A percentile compares a stretch with the other conserved stretches of the same genome.
Conservation (phyloP, 306 rosid species). For the Biancaea sappan region DNA sequence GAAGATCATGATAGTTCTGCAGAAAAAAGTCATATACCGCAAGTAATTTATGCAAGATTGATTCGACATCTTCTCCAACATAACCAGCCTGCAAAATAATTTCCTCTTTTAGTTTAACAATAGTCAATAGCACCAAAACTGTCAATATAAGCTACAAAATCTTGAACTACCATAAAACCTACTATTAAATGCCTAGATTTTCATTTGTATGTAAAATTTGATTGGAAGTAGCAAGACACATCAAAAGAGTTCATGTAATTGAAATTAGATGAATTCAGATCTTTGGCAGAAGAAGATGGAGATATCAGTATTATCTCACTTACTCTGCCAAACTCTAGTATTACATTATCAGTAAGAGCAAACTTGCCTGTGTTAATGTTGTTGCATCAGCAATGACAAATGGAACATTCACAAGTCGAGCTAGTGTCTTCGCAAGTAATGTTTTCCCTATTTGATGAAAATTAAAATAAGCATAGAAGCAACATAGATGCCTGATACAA, state of each 20-base stretch:
- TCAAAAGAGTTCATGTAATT: background rate
- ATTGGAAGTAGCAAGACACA: conserved; percentile 11
- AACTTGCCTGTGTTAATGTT: conserved; percentile 81
- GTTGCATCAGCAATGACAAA: conserved; percentile 93
- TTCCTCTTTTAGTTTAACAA: conserved; percentile 37
- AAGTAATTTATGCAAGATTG: conserved; percentile 79
- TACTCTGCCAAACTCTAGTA: conserved; percentile 7
- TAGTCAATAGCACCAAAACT: conserved; percentile 7
- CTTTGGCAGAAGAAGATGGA: conserved; percentile 6
- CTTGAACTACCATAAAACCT: conserved; percentile 6
- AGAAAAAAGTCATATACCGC: conserved; percentile 55
- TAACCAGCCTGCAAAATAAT: conserved; percentile 80
- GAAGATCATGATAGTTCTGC: conserved; percentile 11
- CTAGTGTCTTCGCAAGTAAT: conserved; percentile 83
- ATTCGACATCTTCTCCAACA: conserved; percentile 94
- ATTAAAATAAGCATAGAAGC: conserved; percentile 34
- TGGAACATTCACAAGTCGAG: conserved; percentile 91
- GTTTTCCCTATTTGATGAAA: conserved; percentile 75
- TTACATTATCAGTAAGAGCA: conserved; percentile 13
- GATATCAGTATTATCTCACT: conserved; percentile 5
- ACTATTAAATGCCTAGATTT: background rate
- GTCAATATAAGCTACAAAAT: conserved; percentile 21
- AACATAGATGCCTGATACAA: background rate
- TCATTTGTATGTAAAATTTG: background rate
- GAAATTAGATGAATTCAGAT: conserved; percentile 11